These are phyloP conservation scores for Eucalyptus caleyi DNA, from an alignment of 345 rosid species.

Conservation along the genomic window DNA sequence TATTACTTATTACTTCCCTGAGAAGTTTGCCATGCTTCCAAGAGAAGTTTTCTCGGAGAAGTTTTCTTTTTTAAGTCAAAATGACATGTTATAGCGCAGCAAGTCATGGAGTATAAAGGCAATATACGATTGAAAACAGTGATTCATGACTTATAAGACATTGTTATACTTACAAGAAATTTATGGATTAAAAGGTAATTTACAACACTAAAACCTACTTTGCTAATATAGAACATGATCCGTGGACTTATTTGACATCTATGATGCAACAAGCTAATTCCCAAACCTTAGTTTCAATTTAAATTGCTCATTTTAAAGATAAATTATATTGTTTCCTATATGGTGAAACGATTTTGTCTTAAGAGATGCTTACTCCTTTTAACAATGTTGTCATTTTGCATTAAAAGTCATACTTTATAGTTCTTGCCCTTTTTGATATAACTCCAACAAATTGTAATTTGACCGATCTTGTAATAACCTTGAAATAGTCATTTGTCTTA, in stretches of 20 bases:
- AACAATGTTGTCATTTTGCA: too few relatives aligned
- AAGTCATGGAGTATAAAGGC: not conserved
- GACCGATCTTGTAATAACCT: not conserved
- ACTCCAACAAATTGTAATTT: not conserved
- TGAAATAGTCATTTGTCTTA: not conserved
- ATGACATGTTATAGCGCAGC: not conserved
- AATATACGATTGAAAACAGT: not conserved
- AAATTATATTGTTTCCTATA: not conserved
- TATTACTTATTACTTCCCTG: not conserved
- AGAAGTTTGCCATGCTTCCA: not conserved
- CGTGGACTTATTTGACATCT: too few relatives aligned
- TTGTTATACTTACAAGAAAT: too few relatives aligned
- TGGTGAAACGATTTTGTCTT: too few relatives aligned
- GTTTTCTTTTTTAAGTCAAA: not conserved
- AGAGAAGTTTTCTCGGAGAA: not conserved
- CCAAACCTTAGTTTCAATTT: too few relatives aligned
- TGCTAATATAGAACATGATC: too few relatives aligned
- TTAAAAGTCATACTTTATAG: not conserved
- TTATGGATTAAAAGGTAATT: too few relatives aligned
- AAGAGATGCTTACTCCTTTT: too few relatives aligned
- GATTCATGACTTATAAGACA: not conserved
- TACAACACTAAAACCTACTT: too few relatives aligned
- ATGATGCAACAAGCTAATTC: too few relatives aligned
- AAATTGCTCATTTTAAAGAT: too few relatives aligned
- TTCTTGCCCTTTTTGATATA: not conserved